Conservation (phyloP, 2,329 filamentous ascomycete genomes). For the Verticillium klebahnii region DNA sequence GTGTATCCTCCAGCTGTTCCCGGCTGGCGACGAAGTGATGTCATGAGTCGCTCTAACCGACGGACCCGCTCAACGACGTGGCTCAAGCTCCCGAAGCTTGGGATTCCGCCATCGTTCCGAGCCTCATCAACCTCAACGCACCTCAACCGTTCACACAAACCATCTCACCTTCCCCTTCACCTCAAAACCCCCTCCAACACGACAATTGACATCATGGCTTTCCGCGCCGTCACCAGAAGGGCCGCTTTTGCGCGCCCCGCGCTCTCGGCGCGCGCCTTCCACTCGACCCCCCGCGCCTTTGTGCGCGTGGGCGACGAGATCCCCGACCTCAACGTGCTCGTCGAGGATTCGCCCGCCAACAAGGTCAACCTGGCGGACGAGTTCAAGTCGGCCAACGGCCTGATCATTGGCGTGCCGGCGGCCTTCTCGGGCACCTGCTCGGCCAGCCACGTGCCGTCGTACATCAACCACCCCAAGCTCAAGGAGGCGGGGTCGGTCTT, state of each 20-base stretch:
- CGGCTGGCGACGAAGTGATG: neutral
- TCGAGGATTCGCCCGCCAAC: conserved; percentile 84
- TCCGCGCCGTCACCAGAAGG: conserved; percentile 29
- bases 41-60: neutral
- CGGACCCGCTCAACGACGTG: neutral
- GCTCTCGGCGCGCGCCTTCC: conserved; percentile 47
- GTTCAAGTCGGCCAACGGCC: conserved; percentile 63
- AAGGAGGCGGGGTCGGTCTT: conserved; percentile 81
- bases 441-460: conserved; percentile 73
- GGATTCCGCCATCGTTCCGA: neutral
- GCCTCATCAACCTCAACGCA: neutral
- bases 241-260: conserved; percentile 24
- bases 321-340: conserved; percentile 71
- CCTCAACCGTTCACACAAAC: neutral
- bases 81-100: neutral
- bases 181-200: neutral
- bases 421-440: conserved; percentile 63
- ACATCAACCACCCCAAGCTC: conserved; percentile 73
- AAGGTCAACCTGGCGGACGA: conserved; percentile 83
- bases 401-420: conserved; percentile 82
- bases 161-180: neutral
- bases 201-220: conserved; percentile 23
- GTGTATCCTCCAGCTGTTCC: neutral
- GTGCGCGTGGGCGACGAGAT: conserved; percentile 78
- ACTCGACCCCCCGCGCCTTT: conserved; percentile 55